These are phyloP conservation scores for Sugiyamaella sp. DNA, from an alignment of 1,139 yeast genomes.

Conservation along the genomic window DNA sequence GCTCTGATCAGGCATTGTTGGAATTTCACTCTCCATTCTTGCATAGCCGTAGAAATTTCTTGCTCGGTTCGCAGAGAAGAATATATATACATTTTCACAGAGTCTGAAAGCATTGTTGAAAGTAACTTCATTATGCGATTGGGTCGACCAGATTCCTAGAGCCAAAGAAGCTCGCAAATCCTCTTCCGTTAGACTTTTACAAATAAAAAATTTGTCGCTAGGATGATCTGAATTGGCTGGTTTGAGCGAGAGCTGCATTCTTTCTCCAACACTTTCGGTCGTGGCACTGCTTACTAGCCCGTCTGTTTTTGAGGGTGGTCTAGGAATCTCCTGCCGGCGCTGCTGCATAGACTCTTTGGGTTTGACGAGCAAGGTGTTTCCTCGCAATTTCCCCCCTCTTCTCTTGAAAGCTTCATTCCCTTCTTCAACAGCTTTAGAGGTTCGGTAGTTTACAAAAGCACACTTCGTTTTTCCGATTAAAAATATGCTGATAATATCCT, in stretches of 20 bases:
- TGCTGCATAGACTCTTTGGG: conserved; percentile 10
- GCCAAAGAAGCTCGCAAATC: conserved; percentile 43
- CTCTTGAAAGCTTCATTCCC: conserved; percentile 36
- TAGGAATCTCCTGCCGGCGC: not conserved
- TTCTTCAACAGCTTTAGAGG: conserved; percentile 39
- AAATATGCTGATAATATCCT: conserved; percentile 43
- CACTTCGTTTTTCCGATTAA: conserved; percentile 46
- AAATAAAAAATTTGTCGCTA: conserved; percentile 43
- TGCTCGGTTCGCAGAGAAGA: conserved; percentile 47
- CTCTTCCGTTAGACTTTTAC: conserved; percentile 45
- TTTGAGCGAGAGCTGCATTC: not conserved
- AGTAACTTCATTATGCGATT: conserved; percentile 43
- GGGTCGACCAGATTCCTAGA: conserved; percentile 46
- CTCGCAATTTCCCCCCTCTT: conserved; percentile 39
- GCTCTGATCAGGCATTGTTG: conserved; percentile 4
- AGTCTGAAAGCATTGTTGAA: conserved; percentile 43
- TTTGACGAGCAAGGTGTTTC: conserved; percentile 42
- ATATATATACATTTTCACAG: conserved; percentile 44
- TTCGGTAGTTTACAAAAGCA: conserved; percentile 46
- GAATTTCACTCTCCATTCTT: conserved; percentile 40
- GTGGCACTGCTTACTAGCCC: too few species aligned
- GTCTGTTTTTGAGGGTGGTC: conserved; percentile 2
- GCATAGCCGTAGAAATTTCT: conserved; percentile 48
- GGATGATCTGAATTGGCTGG: not conserved
- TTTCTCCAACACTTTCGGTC: too few species aligned